These are phyloP conservation scores for Trametes coccinea DNA, from an alignment of 768 basidiomycete genomes.

Conservation along the genomic window DNA sequence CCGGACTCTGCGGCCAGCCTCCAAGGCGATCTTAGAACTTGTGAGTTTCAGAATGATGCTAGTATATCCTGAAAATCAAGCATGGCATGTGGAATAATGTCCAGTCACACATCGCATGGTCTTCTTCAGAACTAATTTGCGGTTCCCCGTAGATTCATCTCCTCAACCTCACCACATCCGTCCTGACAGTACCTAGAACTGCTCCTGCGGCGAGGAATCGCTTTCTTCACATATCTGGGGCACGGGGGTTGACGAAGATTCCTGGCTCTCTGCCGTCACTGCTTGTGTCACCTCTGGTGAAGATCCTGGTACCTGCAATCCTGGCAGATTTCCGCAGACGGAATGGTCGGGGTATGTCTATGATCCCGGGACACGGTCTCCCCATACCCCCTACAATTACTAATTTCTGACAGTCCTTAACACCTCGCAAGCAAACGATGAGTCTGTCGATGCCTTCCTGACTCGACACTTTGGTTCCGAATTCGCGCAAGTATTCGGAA, in stretches of 20 bases:
- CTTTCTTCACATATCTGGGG: slow-evolving; percentile 61
- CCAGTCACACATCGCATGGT: too few species aligned
- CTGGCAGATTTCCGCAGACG: slow-evolving; percentile 56
- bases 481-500: slow-evolving; percentile 73
- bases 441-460: slow-evolving; percentile 80
- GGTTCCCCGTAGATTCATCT: slow-evolving; percentile 65
- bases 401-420: slow-evolving; percentile 5
- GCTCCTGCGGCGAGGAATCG: slow-evolving; percentile 78
- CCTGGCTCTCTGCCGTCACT: slow-evolving; percentile 44
- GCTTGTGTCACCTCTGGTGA: slow-evolving; percentile 39
- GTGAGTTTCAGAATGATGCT: slow-evolving; percentile 45
- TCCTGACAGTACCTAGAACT: slow-evolving; percentile 66
- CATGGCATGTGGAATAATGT: too few species aligned
- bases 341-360: background rate
- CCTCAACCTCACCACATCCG: slow-evolving; percentile 54
- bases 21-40: slow-evolving; percentile 73
- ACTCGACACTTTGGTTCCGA: slow-evolving; percentile 67
- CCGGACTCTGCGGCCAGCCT: slow-evolving; percentile 78
- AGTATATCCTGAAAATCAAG: too few species aligned
- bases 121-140: background rate
- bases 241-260: slow-evolving; percentile 52
- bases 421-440: slow-evolving; percentile 48
- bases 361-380: background rate
- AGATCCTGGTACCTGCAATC: slow-evolving; percentile 53
- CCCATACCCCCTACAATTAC: background rate